Base-by-base conservation (phyloP, 2,329 filamentous ascomycete genomes). In the Bisporella sp. region DNA sequence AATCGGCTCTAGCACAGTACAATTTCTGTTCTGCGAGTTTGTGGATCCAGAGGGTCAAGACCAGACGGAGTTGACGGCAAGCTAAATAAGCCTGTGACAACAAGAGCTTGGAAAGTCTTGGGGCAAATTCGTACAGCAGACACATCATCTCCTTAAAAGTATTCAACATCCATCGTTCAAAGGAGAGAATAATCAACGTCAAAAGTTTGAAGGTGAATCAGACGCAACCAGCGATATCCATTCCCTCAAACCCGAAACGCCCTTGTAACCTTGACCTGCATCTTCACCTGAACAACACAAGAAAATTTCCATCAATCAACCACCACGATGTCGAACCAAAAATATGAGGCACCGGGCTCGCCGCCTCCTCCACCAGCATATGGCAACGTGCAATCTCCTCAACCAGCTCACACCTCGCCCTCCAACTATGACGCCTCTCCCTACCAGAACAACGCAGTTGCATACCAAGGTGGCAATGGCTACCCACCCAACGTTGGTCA, bases 301-400 rank as follows among this genome's bases (percentile, higher is more conserved):
- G 31, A n/a, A 37, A 21, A 28, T n/a, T 32, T 37, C 31, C 8
- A 12, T 21, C 4, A 2, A 43, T 43, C 9, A 49, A 47, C 46
- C 29, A 43, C 28, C 42, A 50, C 41, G 31, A 61, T 57, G 56
- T 48, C 56, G n/a, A 49, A 49, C 11, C 50, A 54, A 48, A 55
- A 62, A 53, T 55, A 50, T 47, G 43, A 57, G 40, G 45, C 55
- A 30, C 52, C 54, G 33, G 46, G 49, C 29, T 48, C 48, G 28
- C 54, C 59, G 30, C 57, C 60, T 13, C 61, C 60, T 6, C 59
- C 60, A 47, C 54, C 58, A 35, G 61, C 62, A 53, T 54, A 52
- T 30, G 48, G 52, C 45, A 46, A 56, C 31, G 28, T 54, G 49
- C 31, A 46, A 33, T 52, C 53, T 13, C 60, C 61, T 6, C 49